phyloP scores from a whole-genome alignment of 129 eudicot genomes.

The Saussurea involucrata region DNA sequence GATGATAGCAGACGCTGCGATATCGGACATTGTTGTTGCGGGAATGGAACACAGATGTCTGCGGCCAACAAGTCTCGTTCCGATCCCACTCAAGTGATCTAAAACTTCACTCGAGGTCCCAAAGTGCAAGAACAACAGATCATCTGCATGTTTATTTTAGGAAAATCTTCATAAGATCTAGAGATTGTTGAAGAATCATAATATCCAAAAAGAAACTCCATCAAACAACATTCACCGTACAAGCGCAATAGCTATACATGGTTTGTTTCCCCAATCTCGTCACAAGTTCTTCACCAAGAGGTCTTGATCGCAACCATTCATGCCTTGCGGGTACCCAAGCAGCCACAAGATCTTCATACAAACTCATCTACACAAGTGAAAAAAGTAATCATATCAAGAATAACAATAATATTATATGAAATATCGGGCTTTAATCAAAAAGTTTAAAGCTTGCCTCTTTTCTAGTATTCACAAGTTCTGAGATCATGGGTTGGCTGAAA shows the following conservation, averaged over 20 bases:
- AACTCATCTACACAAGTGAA: constrained; percentile 72
- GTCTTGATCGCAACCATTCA: constrained; percentile 76
- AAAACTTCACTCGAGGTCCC: constrained; percentile 98
- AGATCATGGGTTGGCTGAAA: constrained; percentile 69
- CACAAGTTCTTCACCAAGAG: constrained; percentile 80
- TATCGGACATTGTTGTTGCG: constrained; percentile 88
- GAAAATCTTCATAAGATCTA: constrained; percentile 11
- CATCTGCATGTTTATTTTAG: constrained; percentile 52
- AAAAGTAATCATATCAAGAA: background rate
- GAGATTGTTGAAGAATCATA: constrained; percentile 7
- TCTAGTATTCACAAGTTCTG: constrained; percentile 58
- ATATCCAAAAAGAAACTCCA: background rate
- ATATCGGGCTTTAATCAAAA: background rate
- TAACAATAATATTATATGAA: background rate
- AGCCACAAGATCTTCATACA: constrained; percentile 96
- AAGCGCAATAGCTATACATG: constrained; percentile 94
- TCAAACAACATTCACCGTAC: constrained; percentile 50
- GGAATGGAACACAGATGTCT: constrained; percentile 95
- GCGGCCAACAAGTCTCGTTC: constrained; percentile 75
- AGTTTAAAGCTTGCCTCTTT: constrained; percentile 64
- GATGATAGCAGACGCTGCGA: constrained; percentile 87
- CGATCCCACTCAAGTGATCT: constrained; percentile 76
- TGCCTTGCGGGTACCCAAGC: constrained; percentile 99
- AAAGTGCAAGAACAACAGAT: constrained; percentile 79
- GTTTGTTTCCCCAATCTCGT: constrained; percentile 66